phyloP scores from a whole-genome alignment of 371 early-diverging fungal species.

The Lichtheimia ramosa region DNA sequence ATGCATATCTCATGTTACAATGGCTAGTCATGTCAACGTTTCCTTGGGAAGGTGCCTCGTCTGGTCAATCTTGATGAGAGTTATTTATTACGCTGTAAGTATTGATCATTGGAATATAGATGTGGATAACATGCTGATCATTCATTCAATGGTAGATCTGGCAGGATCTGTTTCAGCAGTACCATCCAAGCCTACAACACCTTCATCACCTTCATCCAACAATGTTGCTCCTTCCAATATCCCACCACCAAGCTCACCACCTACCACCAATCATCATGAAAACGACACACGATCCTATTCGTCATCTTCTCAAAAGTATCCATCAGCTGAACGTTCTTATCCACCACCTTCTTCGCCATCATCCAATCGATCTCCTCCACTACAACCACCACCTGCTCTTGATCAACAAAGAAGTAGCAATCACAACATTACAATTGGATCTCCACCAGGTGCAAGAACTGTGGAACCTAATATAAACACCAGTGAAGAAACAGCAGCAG shows the following conservation, averaged over 20 bases:
- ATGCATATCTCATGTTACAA: not conserved
- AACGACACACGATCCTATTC: constrained; percentile 5
- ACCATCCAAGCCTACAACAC: constrained; percentile 16
- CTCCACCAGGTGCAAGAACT: not conserved
- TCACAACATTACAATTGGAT: not conserved
- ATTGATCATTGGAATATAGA: not conserved
- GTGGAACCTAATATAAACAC: not conserved
- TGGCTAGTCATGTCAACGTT: constrained; percentile 38
- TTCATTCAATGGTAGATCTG: not conserved
- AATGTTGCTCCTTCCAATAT: not conserved
- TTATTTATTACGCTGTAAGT: constrained; percentile 40
- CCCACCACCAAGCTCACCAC: not conserved
- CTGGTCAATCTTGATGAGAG: constrained; percentile 49
- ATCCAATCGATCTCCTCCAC: too few relatives aligned
- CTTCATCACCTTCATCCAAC: not conserved
- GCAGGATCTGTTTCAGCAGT: constrained; percentile 8
- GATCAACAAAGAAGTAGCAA: not conserved
- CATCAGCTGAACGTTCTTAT: too few relatives aligned
- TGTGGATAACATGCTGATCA: not conserved
- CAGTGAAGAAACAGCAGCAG: too few relatives aligned
- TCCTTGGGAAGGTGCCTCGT: constrained; percentile 36
- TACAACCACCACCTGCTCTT: too few relatives aligned
- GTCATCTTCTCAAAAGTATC: too few relatives aligned
- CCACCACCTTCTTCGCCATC: too few relatives aligned
- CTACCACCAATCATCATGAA: not conserved